Conservation (phyloP, 768 basidiomycete genomes). For the Hirschioporus abietinus region DNA sequence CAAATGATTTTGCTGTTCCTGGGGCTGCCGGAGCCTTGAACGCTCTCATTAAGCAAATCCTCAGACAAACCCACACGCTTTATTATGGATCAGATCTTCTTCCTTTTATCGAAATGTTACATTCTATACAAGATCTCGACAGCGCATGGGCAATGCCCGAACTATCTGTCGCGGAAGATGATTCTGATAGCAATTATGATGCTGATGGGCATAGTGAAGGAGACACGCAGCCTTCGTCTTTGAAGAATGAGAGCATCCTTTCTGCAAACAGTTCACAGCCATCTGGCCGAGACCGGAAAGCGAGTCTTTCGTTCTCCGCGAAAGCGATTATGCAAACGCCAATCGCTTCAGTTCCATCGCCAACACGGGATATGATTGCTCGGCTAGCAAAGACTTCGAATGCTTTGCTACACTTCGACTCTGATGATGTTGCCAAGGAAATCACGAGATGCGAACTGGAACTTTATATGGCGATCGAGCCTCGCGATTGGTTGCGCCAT, state of each 20-base stretch:
- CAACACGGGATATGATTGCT: constrained; percentile 55
- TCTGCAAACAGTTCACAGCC: constrained; percentile 12
- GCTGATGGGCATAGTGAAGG: constrained; percentile 36
- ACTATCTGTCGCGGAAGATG: constrained; percentile 56
- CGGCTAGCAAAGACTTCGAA: constrained; percentile 55
- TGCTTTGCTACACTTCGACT: constrained; percentile 50
- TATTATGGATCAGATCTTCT: constrained; percentile 83
- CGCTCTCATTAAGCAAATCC: constrained; percentile 74
- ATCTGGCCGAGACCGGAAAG: constrained; percentile 55
- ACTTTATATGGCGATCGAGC: constrained; percentile 75
- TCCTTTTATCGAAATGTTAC: constrained; percentile 68
- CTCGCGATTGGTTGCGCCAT: constrained; percentile 82
- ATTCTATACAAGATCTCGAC: constrained; percentile 59
- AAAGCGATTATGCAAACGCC: constrained; percentile 36
- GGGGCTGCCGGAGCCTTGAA: constrained; percentile 67
- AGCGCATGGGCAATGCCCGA: constrained; percentile 67
- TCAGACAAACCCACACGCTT: constrained; percentile 73
- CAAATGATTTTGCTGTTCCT: constrained; percentile 74
- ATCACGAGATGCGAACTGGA: constrained; percentile 71
- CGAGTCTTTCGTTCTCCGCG: constrained; percentile 54
- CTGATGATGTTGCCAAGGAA: constrained; percentile 75
- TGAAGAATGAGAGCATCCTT: not conserved
- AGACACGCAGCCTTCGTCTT: not conserved
- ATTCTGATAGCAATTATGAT: constrained; percentile 47
- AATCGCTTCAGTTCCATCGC: constrained; percentile 27